These are phyloP conservation scores for Kodamaea nitidulidarum DNA, from an alignment of 805 yeast species.

Conservation along the genomic window DNA sequence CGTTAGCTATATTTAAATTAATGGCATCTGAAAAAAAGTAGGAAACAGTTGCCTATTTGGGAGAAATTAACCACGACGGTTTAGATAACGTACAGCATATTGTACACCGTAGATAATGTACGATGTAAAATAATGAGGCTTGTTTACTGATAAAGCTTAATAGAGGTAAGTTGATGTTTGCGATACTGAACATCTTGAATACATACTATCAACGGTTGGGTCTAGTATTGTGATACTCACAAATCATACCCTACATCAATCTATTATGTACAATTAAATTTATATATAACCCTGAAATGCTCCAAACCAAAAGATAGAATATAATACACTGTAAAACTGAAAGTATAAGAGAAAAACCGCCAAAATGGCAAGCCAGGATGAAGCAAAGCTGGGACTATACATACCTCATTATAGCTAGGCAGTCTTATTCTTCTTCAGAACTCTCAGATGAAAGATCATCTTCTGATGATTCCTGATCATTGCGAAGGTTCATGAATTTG, in stretches of 20 bases:
- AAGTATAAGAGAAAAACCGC: slow-evolving; percentile 4
- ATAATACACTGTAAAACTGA: slow-evolving; percentile 10
- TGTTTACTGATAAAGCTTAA: no score
- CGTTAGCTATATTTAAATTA: no score
- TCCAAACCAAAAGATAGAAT: slow-evolving; percentile 5
- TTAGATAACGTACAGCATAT: no score
- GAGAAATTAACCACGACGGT: slow-evolving; percentile 4
- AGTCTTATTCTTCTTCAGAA: slow-evolving; percentile 64
- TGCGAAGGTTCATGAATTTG: slow-evolving; percentile 31
- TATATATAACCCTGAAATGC: slow-evolving; percentile 4
- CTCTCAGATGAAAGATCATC: slow-evolving; percentile 57
- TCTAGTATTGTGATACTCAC: no score
- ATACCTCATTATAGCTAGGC: slow-evolving; percentile 4
- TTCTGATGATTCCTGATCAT: slow-evolving; percentile 43
- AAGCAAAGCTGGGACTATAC: slow-evolving; percentile 2
- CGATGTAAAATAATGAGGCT: no score
- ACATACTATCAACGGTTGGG: no score
- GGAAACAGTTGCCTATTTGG: slow-evolving; percentile 5
- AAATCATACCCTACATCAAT: slow-evolving; percentile 7
- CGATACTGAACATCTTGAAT: no score
- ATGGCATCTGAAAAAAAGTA: slow-evolving; percentile 1
- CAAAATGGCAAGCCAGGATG: slow-evolving; percentile 1
- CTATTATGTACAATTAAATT: slow-evolving; percentile 3
- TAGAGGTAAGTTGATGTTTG: no score
- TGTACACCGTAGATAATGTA: no score